These are phyloP conservation scores for Phaeophleospora eucalypticola DNA, from an alignment of 2,329 filamentous ascomycete species.

Conservation along the genomic window DNA sequence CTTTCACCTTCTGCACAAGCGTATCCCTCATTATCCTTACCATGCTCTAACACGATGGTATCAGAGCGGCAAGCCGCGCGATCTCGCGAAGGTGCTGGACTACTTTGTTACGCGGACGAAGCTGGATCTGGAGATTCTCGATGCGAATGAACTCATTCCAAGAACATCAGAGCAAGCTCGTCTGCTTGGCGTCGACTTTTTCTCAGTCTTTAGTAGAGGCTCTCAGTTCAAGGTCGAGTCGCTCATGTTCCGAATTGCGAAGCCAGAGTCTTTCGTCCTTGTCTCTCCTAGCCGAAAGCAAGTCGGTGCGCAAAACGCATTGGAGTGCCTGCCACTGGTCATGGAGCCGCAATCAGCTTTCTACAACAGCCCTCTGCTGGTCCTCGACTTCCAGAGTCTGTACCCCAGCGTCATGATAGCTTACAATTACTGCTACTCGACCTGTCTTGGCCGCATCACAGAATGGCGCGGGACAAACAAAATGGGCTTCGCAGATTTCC, in stretches of 20 bases:
- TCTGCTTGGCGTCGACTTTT: slow-evolving; percentile 90
- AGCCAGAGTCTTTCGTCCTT: slow-evolving; percentile 89
- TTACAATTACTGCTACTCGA: slow-evolving; percentile 98
- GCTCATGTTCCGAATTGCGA: slow-evolving; percentile 96
- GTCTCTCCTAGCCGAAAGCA: slow-evolving; percentile 88
- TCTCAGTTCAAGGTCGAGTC: slow-evolving; percentile 99
- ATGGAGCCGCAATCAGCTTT: slow-evolving; percentile 97
- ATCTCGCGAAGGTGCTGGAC: slow-evolving; percentile 69
- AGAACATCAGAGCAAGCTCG: slow-evolving; percentile 92
- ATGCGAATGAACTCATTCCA: slow-evolving; percentile 81
- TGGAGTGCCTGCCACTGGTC: slow-evolving; percentile 89
- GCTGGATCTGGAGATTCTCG: slow-evolving; percentile 84
- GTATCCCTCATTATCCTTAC: slow-evolving; percentile 84
- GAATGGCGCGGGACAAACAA: slow-evolving; percentile 90
- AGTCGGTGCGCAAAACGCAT: slow-evolving; percentile 86
- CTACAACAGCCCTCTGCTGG: slow-evolving; percentile 82
- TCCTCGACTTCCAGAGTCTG: slow-evolving; percentile 91
- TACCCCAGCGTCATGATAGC: slow-evolving; percentile 99
- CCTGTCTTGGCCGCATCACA: slow-evolving; percentile 79
- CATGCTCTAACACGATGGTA: slow-evolving; percentile 80
- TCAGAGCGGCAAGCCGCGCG: slow-evolving; percentile 60
- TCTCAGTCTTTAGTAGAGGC: slow-evolving; percentile 88
- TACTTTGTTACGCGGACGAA: slow-evolving; percentile 74
- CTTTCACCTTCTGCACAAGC: slow-evolving; percentile 81
- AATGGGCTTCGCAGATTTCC: slow-evolving; percentile 89